Percentiles rank a stretch among this genome's conserved stretches.
These are phyloP conservation scores for Penicillium sp. DNA, from an alignment of 2,329 filamentous ascomycete genomes.

Conservation along the genomic window DNA sequence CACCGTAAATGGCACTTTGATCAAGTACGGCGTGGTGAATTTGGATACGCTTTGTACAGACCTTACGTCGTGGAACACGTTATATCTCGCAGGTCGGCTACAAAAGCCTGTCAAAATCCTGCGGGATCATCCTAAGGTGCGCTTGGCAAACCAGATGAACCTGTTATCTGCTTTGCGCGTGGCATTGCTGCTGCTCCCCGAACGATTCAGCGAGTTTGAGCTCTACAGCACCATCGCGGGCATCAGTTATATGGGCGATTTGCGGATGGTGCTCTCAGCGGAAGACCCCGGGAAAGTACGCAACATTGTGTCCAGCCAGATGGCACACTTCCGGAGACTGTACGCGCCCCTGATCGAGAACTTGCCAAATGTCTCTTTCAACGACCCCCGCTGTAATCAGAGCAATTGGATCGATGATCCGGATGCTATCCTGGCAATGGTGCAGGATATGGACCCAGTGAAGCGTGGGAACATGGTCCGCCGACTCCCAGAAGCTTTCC, in stretches of 20 bases:
- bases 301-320: constrained; percentile 90
- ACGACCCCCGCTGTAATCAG: constrained; percentile 56
- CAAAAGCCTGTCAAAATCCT: constrained; percentile 98
- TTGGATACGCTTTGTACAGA: constrained; percentile 83
- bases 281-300: constrained; percentile 89
- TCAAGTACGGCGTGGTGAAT: constrained; percentile 97
- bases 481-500: constrained; percentile 78
- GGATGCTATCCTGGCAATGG: constrained; percentile 60
- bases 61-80: constrained; percentile 82
- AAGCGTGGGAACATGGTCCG: constrained; percentile 95
- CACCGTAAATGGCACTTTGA: constrained; percentile 87
- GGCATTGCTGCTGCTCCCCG: constrained; percentile 77
- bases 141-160: constrained; percentile 93
- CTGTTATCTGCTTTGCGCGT: constrained; percentile 86
- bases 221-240: constrained; percentile 88
- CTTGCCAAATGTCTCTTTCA: constrained; percentile 80
- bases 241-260: constrained; percentile 90
- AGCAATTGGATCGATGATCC: constrained; percentile 61
- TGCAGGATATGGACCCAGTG: constrained; percentile 87
- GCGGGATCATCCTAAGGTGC: constrained; percentile 84
- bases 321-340: constrained; percentile 82
- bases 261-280: constrained; percentile 85
- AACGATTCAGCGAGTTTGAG: constrained; percentile 76
- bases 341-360: constrained; percentile 87
- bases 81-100: constrained; percentile 92